Conservation (phyloP, 75 land plant genomes). For the Gnetum montanum region DNA sequence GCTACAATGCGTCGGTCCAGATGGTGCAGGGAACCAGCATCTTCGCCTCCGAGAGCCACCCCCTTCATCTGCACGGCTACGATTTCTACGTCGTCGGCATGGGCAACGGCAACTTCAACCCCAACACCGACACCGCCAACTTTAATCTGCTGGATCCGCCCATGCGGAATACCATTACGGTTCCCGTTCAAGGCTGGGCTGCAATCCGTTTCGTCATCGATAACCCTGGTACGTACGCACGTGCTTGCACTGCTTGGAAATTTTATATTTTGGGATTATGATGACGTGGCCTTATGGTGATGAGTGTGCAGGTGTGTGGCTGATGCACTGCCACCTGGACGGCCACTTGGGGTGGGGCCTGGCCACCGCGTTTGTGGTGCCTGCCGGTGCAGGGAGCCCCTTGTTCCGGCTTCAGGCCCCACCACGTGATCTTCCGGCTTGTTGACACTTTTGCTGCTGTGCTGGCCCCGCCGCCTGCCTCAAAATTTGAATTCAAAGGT, state of each 20-base stretch:
- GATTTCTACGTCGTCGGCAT: conserved; percentile 4
- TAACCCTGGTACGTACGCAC: conserved; percentile 21
- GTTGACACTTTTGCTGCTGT: too few species aligned
- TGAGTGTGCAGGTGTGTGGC: conserved; percentile 20
- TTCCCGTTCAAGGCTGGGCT: conserved; percentile 22
- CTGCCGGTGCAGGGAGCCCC: conserved; percentile 2
- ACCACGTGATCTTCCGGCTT: conserved; percentile 9
- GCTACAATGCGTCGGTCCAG: not conserved
- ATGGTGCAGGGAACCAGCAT: conserved; percentile 3
- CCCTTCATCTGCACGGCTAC: conserved; percentile 4
- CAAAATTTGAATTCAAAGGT: too few species aligned
- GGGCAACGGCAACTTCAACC: conserved; percentile 6
- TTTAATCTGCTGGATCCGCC: conserved; percentile 11
- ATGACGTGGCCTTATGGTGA: not conserved
- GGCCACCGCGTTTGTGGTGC: conserved; percentile 17
- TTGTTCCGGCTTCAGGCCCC: not conserved
- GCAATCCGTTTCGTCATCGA: conserved; percentile 27
- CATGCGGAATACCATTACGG: conserved; percentile 17
- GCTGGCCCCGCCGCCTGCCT: too few species aligned
- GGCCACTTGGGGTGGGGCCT: conserved; percentile 26
- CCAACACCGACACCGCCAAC: conserved; percentile 1
- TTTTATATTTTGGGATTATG: not conserved
- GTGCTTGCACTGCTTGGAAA: not conserved
- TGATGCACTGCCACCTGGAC: conserved; percentile 28
- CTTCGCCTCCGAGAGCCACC: conserved; percentile 6